Base-by-base conservation (phyloP, 73 alveolate genomes). In the Stentor coeruleus region DNA sequence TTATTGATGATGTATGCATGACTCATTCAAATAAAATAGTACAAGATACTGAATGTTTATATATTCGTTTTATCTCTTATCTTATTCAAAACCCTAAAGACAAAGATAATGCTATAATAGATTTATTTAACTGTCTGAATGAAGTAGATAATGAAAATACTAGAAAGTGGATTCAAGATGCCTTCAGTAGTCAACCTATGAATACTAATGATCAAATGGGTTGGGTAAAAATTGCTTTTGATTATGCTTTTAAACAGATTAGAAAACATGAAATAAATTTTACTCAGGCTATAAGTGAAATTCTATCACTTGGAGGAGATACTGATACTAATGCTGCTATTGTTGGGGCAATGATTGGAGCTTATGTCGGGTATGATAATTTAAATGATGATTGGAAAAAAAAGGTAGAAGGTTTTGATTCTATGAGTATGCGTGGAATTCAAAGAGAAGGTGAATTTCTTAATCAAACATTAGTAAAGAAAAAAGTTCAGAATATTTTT, bases 261-360 rank as follows among this genome's bases (percentile, higher is more conserved):
- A 49, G 20, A 20, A 20, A 0, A 39, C 15, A 77, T 37, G 75
- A 59, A 37, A 3, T 49, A 3, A 6, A 79, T 35, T 86, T 55
- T 57, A 66, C 3, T 6, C 74, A 82, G 3, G 92, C 89, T 15
- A 38, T 86, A 1, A 82, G 81, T 3, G 74, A 82, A 3, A 60
- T 74, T 30, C 58, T 86, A 33, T 3, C 11, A 3, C 30, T 37
- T 39, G 88, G 88, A 59, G 92, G 92, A 38, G 92, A 86, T 41
- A 86, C 92, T 3, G 88, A 86, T 39, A 82, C 92, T 1, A 86
- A 86, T 57, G 87, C 88, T n/a, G 74, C 81, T 28, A 86, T 86
- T 0, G 92, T 86, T 11, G 92, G 92, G 28, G 92, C 86, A 30
- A 36, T 86, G 39, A 33, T 86, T 3, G 92, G 92, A 0, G 84